phyloP scores from a whole-genome alignment of 2,329 filamentous ascomycete genomes.

The Xylaria sp. region DNA sequence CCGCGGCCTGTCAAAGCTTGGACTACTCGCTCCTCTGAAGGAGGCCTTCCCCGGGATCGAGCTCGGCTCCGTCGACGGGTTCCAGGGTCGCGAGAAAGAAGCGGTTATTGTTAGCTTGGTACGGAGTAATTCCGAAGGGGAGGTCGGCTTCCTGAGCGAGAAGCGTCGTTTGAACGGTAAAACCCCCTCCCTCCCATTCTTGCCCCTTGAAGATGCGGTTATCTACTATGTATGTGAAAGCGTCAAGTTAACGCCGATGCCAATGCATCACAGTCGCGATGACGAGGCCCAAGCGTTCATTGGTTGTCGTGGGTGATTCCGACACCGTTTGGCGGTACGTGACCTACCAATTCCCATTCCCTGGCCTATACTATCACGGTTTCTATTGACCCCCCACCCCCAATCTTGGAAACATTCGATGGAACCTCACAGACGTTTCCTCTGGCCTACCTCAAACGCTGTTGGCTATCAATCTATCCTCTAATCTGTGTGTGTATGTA shows the following conservation, averaged over 20 bases:
- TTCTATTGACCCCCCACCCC: neutral
- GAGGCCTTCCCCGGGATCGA: conserved; percentile 83
- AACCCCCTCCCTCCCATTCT: conserved; percentile 36
- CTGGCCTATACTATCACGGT: conserved; percentile 2
- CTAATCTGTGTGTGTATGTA: too few species aligned
- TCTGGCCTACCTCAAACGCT: conserved; percentile 16
- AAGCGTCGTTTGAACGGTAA: conserved; percentile 89
- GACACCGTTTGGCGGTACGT: conserved; percentile 88
- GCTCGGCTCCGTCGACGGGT: conserved; percentile 95
- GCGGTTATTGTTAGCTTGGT: conserved; percentile 93
- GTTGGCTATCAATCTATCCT: conserved; percentile 12
- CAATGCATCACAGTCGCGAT: conserved; percentile 75
- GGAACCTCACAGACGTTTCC: conserved; percentile 1
- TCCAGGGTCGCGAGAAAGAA: conserved; percentile 97
- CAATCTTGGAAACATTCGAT: conserved; percentile 5
- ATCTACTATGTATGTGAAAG: too few species aligned
- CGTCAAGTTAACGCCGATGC: conserved; percentile 37
- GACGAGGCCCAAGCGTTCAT: conserved; percentile 88
- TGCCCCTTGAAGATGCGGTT: neutral
- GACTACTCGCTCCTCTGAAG: conserved; percentile 77
- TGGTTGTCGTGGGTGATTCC: conserved; percentile 90
- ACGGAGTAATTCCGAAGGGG: conserved; percentile 80
- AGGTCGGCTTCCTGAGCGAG: conserved; percentile 92
- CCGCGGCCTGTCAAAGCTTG: conserved; percentile 56
- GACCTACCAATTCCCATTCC: conserved; percentile 4